Conservation (phyloP, 805 yeast genomes). For the Wickerhamiella qilinensis region DNA sequence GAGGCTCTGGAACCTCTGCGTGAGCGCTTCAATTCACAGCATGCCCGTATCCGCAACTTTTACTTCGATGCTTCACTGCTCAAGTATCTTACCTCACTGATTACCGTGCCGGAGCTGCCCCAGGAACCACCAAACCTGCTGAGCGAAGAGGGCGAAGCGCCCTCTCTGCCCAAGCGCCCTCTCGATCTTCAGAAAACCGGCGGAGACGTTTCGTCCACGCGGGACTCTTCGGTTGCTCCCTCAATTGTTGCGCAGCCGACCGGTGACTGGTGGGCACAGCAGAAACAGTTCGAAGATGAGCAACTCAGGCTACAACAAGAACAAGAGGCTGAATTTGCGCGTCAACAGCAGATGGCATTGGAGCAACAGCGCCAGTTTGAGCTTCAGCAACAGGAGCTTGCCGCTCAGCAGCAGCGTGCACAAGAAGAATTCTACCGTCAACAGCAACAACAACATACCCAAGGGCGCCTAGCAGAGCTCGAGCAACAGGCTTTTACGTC, state of each 20-base stretch:
- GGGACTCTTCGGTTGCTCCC: slow-evolving; percentile 17
- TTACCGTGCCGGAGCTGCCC: slow-evolving; percentile 59
- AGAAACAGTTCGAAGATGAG: slow-evolving; percentile 37
- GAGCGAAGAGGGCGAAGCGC: slow-evolving; percentile 31
- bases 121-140: slow-evolving; percentile 43
- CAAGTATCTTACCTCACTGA: slow-evolving; percentile 62
- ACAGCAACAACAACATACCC: slow-evolving; percentile 57
- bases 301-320: slow-evolving; percentile 46
- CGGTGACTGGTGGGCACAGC: slow-evolving; percentile 32
- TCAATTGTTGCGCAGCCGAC: slow-evolving; percentile 17
- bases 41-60: slow-evolving; percentile 55
- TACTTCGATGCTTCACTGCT: slow-evolving; percentile 82
- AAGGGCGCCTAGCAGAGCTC: slow-evolving; percentile 61
- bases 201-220: neutral
- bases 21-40: slow-evolving; percentile 57
- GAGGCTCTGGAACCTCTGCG: slow-evolving; percentile 65
- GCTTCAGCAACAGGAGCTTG: slow-evolving; percentile 60
- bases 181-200: slow-evolving; percentile 14
- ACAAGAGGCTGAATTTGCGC: slow-evolving; percentile 45
- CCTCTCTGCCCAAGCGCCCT: slow-evolving; percentile 28
- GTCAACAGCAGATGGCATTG: slow-evolving; percentile 49
- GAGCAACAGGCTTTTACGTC: slow-evolving; percentile 66
- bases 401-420: slow-evolving; percentile 49
- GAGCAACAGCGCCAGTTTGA: slow-evolving; percentile 57
- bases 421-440: slow-evolving; percentile 54